Evolutionary conservation across 169 alveolate species (phyloP).

Genomic region (Cryptosporidium sp.): DNA sequence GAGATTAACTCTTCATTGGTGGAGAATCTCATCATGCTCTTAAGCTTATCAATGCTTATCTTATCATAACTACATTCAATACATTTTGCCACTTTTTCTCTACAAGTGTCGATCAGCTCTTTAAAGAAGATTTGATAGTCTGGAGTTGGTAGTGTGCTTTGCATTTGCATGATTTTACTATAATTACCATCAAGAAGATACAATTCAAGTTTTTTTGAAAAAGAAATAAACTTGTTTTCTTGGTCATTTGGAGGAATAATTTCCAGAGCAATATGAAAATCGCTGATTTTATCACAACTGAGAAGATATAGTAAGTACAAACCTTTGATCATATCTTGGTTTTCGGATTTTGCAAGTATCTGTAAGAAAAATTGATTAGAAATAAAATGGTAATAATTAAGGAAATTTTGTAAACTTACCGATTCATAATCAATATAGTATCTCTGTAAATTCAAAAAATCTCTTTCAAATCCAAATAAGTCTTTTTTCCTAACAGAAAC

Average conservation of each 20-base stretch:
- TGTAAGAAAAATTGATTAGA: background rate
- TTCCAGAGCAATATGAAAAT: conserved; percentile 76
- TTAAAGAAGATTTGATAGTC: conserved; percentile 25
- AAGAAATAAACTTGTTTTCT: conserved; percentile 47
- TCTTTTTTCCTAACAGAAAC: conserved; percentile 15
- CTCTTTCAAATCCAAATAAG: conserved; percentile 50
- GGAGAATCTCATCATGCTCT: conserved; percentile 66
- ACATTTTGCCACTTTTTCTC: conserved; percentile 73
- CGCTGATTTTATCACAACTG: conserved; percentile 75
- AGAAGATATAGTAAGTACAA: conserved; percentile 73
- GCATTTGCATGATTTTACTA: conserved; percentile 48
- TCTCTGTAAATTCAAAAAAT: conserved; percentile 38
- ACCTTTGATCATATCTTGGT: conserved; percentile 69
- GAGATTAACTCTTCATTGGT: conserved; percentile 42
- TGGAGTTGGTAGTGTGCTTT: conserved; percentile 26
- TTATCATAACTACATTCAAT: conserved; percentile 65
- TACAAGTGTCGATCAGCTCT: conserved; percentile 26
- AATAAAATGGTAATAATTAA: background rate
- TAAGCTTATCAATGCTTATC: conserved; percentile 41
- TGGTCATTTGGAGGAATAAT: conserved; percentile 58
- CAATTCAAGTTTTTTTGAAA: conserved; percentile 70
- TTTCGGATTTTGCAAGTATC: conserved; percentile 42
- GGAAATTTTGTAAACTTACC: background rate
- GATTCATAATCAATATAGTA: conserved; percentile 23
- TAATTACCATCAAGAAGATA: conserved; percentile 79